Evolutionary conservation across 2,329 filamentous ascomycete species (phyloP).

Genomic region (Phyllosticta citrichinensis): DNA sequence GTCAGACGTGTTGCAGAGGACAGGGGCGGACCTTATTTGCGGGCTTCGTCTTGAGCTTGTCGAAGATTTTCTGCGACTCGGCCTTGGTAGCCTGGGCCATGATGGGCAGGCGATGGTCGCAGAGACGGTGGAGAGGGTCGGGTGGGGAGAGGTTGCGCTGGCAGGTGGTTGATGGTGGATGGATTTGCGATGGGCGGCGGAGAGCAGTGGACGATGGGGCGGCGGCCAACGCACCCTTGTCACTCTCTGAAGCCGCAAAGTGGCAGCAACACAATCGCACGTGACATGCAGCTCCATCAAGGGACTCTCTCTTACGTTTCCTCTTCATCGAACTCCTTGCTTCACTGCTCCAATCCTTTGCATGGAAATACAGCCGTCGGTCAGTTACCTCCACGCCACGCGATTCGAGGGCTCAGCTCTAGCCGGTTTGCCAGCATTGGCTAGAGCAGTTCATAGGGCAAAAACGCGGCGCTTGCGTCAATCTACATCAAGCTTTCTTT

Average conservation of each 20-base stretch:
- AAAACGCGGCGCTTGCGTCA: not conserved
- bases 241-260: constrained; percentile 5
- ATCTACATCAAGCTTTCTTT: not conserved
- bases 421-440: not conserved
- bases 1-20: not conserved
- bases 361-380: not conserved
- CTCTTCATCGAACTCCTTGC: not conserved
- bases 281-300: not conserved
- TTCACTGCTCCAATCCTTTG: not conserved
- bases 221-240: not conserved
- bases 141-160: not conserved
- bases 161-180: not conserved
- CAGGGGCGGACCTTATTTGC: constrained; percentile 68
- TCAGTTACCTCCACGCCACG: not conserved
- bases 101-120: constrained; percentile 6
- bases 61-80: constrained; percentile 94
- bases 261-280: constrained; percentile 4
- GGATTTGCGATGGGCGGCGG: constrained; percentile 3
- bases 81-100: constrained; percentile 71
- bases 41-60: constrained; percentile 88
- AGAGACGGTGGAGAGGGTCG: not conserved
- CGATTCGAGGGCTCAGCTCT: not conserved
- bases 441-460: too few species aligned
- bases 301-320: not conserved
- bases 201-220: constrained; percentile 3